phyloP scores from a whole-genome alignment of 2,329 filamentous ascomycete species.

The Diplodia sapinea region DNA sequence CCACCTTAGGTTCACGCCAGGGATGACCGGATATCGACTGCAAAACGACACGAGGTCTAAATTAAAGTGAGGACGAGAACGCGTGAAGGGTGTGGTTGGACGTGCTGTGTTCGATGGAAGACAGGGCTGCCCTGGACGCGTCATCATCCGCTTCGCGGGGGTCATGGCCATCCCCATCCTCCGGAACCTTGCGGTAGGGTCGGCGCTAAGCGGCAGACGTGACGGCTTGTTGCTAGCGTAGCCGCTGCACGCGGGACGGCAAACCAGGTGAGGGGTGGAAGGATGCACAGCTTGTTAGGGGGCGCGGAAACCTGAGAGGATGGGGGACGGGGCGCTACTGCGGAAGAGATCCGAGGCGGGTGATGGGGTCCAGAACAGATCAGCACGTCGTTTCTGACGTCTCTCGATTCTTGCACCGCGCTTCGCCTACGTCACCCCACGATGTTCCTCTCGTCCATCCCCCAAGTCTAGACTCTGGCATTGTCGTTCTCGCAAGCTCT shows the following conservation, averaged over 20 bases:
- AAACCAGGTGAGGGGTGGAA: slow-evolving; percentile 1
- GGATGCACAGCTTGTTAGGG: background rate
- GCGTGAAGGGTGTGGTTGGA: background rate
- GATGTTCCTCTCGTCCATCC: background rate
- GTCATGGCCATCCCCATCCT: background rate
- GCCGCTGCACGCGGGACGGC: background rate
- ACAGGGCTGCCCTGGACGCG: slow-evolving; percentile 16
- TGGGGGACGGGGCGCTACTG: too few species aligned
- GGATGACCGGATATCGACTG: background rate
- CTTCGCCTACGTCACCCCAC: background rate
- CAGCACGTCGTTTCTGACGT: background rate
- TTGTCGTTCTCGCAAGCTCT: background rate
- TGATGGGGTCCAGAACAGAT: slow-evolving; percentile 4
- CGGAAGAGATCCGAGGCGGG: background rate
- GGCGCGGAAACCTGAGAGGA: background rate
- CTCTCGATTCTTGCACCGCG: background rate
- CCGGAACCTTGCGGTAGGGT: slow-evolving; percentile 16
- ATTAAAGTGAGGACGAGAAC: background rate
- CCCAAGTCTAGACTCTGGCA: background rate
- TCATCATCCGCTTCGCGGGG: slow-evolving; percentile 2
- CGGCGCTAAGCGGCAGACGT: background rate
- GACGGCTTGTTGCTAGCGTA: background rate
- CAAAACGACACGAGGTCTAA: background rate
- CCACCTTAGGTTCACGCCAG: background rate
- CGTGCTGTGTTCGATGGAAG: background rate